Evolutionary conservation across 768 basidiomycete genomes (phyloP).

Genomic region (Russula sp.): DNA sequence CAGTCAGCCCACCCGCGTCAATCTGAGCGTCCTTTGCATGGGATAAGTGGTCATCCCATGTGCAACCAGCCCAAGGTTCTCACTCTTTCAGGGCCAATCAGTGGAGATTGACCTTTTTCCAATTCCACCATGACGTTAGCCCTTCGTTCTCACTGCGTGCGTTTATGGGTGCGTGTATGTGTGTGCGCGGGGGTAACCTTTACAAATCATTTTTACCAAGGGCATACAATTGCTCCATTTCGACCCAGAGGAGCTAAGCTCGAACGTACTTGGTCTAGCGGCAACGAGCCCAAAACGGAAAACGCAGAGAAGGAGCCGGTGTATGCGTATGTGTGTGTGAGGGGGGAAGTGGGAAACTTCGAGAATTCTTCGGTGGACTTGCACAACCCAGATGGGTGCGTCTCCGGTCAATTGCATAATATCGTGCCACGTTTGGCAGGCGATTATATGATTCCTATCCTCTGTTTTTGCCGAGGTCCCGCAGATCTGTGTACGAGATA

Average conservation of each 20-base stretch:
- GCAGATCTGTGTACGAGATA: neutral
- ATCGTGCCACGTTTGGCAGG: neutral
- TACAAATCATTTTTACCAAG: neutral
- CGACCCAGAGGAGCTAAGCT: neutral
- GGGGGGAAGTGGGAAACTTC: neutral
- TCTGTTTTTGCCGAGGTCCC: neutral
- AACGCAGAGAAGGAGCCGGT: neutral
- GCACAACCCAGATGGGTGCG: neutral
- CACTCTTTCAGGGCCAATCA: neutral
- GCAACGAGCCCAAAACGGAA: no score
- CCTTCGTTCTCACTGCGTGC: neutral
- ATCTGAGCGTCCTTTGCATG: neutral
- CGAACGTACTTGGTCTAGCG: no score
- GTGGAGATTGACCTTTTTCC: neutral
- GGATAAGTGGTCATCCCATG: neutral
- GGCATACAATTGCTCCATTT: neutral
- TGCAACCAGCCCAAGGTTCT: neutral
- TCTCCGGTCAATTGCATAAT: neutral
- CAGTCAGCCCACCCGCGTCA: neutral
- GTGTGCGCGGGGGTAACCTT: neutral
- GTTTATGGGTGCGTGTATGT: no score
- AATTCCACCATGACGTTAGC: neutral
- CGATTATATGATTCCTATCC: neutral
- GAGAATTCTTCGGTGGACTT: conserved; percentile 5
- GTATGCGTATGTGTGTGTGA: no score